Evolutionary conservation across 2,329 filamentous ascomycete genomes (phyloP).

Genomic region (Phyllosticta capitalensis): DNA sequence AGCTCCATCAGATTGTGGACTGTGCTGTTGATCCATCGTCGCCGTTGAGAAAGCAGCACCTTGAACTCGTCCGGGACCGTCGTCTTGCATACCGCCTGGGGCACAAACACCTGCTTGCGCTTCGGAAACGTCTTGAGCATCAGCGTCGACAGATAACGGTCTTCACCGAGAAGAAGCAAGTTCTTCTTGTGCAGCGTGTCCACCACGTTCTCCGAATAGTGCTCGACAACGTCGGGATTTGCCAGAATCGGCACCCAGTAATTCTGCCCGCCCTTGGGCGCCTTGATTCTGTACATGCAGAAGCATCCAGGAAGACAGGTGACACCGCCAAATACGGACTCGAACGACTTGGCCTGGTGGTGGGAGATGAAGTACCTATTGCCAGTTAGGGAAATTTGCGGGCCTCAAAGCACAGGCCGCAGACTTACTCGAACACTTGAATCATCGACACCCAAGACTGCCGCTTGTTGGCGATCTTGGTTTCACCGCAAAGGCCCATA

Average conservation of each 20-base stretch:
- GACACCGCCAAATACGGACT: constrained; percentile 97
- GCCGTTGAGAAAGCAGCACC: constrained; percentile 85
- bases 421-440: constrained; percentile 78
- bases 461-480: constrained; percentile 98
- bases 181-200: constrained; percentile 99
- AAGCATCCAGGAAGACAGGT: constrained; percentile 98
- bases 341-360: constrained; percentile 92
- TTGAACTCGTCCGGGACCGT: constrained; percentile 88
- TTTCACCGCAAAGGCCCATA: constrained; percentile 98
- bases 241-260: constrained; percentile 99
- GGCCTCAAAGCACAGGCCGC: constrained; percentile 8
- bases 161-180: constrained; percentile 78
- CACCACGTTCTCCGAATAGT: constrained; percentile 98
- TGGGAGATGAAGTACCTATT: constrained; percentile 87
- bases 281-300: constrained; percentile 99
- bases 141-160: constrained; percentile 89
- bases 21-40: constrained; percentile 98
- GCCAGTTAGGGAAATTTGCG: constrained; percentile 20
- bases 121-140: constrained; percentile 99
- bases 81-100: constrained; percentile 97
- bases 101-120: constrained; percentile 96
- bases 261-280: constrained; percentile 95
- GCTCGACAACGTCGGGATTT: constrained; percentile 96
- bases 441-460: constrained; percentile 94
- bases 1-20: constrained; percentile 98